Evolutionary conservation across 495 filamentous ascomycete species (phyloP).

Genomic region (Penicillium lagena): DNA sequence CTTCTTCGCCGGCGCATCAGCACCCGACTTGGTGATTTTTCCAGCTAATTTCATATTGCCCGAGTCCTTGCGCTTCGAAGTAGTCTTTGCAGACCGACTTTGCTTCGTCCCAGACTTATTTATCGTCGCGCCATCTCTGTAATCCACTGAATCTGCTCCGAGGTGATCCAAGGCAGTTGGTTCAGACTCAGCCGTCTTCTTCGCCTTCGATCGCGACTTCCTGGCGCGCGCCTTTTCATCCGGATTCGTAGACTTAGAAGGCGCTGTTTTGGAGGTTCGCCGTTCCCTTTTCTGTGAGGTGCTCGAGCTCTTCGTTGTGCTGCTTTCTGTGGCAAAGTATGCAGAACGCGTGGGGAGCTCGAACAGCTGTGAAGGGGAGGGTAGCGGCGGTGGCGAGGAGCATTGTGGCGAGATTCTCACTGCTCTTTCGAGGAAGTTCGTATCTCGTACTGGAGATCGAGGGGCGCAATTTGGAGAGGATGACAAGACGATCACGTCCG

Average conservation of each 20-base stretch:
- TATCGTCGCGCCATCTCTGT: constrained; percentile 10
- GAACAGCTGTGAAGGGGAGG: constrained; percentile 31
- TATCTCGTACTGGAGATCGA: constrained; percentile 10
- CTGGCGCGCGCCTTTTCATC: constrained; percentile 1
- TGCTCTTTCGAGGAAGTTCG: constrained; percentile 5
- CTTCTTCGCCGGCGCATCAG: constrained; percentile 7
- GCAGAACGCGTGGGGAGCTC: constrained; percentile 19
- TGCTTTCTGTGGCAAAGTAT: constrained; percentile 17
- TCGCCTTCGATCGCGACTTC: constrained; percentile 12
- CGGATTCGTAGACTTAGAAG: neutral
- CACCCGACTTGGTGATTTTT: constrained; percentile 26
- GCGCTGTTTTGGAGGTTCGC: constrained; percentile 3
- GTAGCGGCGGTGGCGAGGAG: constrained; percentile 23
- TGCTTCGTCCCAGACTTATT: constrained; percentile 13
- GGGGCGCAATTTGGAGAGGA: constrained; percentile 31
- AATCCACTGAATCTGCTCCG: neutral
- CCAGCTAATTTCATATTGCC: constrained; percentile 31
- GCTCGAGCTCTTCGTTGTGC: too few species aligned
- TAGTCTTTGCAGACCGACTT: constrained; percentile 9
- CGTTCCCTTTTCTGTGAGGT: constrained; percentile 7
- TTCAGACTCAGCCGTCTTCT: constrained; percentile 9
- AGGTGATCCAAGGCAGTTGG: neutral
- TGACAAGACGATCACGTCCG: constrained; percentile 31
- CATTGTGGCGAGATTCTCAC: constrained; percentile 11
- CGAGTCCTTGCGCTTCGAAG: constrained; percentile 9